These are phyloP conservation scores for Brettanomyces custersianus DNA, from an alignment of 805 yeast species.

Conservation along the genomic window DNA sequence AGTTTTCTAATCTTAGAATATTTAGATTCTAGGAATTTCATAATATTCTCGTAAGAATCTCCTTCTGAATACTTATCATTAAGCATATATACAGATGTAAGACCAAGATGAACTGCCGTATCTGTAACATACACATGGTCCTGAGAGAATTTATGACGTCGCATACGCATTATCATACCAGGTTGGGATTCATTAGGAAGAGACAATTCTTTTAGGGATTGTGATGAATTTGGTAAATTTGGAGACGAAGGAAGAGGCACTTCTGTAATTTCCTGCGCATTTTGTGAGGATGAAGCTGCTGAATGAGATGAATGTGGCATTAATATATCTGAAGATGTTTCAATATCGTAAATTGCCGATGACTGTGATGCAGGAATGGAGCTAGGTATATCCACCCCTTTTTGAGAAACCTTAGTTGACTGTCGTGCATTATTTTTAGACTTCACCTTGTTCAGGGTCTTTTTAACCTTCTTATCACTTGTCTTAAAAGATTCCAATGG, in stretches of 20 bases:
- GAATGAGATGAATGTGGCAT: too few relatives aligned
- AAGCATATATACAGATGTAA: conserved; percentile 19
- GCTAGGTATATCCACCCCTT: not conserved
- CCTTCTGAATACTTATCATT: conserved; percentile 24
- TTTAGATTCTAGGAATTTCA: conserved; percentile 16
- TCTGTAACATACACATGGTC: conserved; percentile 29
- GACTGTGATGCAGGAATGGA: too few relatives aligned
- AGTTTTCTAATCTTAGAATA: conserved; percentile 17
- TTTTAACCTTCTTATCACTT: conserved; percentile 9
- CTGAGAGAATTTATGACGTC: conserved; percentile 24
- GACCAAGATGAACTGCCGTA: conserved; percentile 24
- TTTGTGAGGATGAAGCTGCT: too few relatives aligned
- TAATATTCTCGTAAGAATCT: conserved; percentile 19
- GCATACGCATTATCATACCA: conserved; percentile 15
- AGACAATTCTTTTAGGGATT: not conserved
- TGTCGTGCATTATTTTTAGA: too few relatives aligned
- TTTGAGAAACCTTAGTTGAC: too few relatives aligned
- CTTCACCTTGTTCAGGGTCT: conserved; percentile 3
- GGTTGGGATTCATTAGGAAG: not conserved
- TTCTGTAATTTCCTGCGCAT: too few relatives aligned
- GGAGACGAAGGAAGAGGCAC: not conserved
- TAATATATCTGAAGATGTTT: too few relatives aligned
- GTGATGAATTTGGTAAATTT: not conserved
- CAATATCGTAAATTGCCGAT: too few relatives aligned
- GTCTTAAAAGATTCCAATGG: conserved; percentile 12